Evolutionary conservation across 164 flowering plant genomes (phyloP).

Genomic region (Protea cynaroides): DNA sequence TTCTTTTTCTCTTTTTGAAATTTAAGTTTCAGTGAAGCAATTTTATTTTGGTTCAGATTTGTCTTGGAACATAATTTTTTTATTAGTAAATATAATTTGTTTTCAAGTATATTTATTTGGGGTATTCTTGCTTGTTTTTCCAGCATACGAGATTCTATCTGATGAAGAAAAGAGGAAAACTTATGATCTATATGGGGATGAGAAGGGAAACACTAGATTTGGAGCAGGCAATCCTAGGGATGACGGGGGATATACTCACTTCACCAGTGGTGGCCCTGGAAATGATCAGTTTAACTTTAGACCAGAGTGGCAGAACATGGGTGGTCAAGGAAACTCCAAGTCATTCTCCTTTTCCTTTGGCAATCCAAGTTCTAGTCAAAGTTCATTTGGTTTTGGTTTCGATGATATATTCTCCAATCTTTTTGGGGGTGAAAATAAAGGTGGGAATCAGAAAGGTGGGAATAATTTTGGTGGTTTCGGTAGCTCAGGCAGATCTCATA

Average conservation of each 20-base stretch:
- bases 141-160: constrained; percentile 90
- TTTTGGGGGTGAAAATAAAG: constrained; percentile 41
- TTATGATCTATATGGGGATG: constrained; percentile 87
- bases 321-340: constrained; percentile 45
- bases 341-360: constrained; percentile 85
- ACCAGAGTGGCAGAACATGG: constrained; percentile 57
- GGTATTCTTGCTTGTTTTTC: not conserved
- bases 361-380: constrained; percentile 36
- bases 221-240: constrained; percentile 43
- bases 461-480: constrained; percentile 44
- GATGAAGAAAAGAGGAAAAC: constrained; percentile 93
- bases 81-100: no score
- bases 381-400: constrained; percentile 51
- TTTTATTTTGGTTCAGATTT: constrained; percentile 5
- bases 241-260: constrained; percentile 52
- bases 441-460: constrained; percentile 30
- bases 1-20: not conserved
- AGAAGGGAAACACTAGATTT: constrained; percentile 67
- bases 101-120: no score
- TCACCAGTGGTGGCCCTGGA: constrained; percentile 65
- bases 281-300: constrained; percentile 39
- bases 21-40: not conserved
- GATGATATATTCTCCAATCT: constrained; percentile 63
- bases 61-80: not conserved
- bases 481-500: constrained; percentile 32